phyloP scores from a whole-genome alignment of 352 stramenopile genomes.

The Pythium utonaiense region DNA sequence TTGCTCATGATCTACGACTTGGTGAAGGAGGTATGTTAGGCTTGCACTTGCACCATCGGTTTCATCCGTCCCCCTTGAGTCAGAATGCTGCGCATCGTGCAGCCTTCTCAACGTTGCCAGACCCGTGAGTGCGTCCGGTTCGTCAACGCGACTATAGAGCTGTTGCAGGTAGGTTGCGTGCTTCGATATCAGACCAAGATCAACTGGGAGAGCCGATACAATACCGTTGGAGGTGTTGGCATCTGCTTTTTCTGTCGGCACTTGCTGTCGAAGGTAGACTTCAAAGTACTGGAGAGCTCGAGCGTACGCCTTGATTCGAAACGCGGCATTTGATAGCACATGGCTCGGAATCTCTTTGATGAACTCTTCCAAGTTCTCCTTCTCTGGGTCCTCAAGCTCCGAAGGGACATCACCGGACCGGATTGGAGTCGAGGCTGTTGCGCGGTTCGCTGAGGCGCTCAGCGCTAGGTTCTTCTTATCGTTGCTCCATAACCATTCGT shows the following conservation, averaged over 20 bases:
- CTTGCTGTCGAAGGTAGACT: conserved; percentile 35
- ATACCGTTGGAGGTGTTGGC: conserved; percentile 14
- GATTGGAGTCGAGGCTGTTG: conserved; percentile 11
- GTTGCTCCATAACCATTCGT: conserved; percentile 85
- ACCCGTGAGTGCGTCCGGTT: conserved; percentile 37
- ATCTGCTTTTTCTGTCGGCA: conserved; percentile 15
- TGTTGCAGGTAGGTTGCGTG: conserved; percentile 38
- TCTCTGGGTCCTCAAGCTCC: conserved; percentile 40
- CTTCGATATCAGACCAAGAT: conserved; percentile 25
- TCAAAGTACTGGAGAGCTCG: conserved; percentile 46
- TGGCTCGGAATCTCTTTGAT: conserved; percentile 41
- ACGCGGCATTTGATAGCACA: conserved; percentile 32
- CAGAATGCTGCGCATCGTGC: conserved; percentile 24
- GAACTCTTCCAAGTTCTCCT: conserved; percentile 42
- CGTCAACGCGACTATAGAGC: conserved; percentile 36
- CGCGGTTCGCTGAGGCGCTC: conserved; percentile 29
- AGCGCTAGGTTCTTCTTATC: conserved; percentile 74
- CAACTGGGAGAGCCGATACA: conserved; percentile 22
- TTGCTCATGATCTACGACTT: conserved; percentile 40
- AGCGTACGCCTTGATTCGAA: conserved; percentile 40
- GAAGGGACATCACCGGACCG: conserved; percentile 19
- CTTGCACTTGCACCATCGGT: conserved; percentile 20
- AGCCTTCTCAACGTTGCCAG: conserved; percentile 31
- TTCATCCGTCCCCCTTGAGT: not conserved
- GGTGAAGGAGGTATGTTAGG: conserved; percentile 30